These are phyloP conservation scores for Trichoderma lentiforme DNA, from an alignment of 2,329 filamentous ascomycete genomes.

Conservation along the genomic window DNA sequence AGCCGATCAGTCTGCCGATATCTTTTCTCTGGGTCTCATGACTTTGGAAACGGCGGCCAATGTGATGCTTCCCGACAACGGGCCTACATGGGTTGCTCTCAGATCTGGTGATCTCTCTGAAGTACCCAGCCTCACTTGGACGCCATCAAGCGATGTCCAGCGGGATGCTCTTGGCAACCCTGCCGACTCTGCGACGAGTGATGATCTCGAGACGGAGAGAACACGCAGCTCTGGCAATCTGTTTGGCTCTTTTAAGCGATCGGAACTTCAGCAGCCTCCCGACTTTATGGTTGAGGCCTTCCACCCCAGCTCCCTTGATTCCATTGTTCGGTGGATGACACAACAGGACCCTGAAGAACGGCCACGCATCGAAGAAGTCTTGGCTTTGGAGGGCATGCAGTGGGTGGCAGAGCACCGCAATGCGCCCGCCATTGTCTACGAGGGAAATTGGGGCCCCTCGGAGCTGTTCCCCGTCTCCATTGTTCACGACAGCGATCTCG, in stretches of 20 bases:
- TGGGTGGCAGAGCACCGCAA: conserved; percentile 78
- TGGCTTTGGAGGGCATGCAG: conserved; percentile 67
- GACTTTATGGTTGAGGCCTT: conserved; percentile 80
- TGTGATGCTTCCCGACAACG: conserved; percentile 89
- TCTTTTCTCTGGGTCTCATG: conserved; percentile 92
- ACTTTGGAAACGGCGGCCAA: conserved; percentile 94
- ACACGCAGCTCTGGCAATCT: conserved; percentile 34
- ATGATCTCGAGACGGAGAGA: conserved; percentile 33
- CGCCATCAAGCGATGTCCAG: conserved; percentile 64
- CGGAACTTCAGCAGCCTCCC: conserved; percentile 62
- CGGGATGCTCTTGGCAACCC: conserved; percentile 65
- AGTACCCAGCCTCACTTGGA: conserved; percentile 83
- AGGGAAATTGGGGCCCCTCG: conserved; percentile 92
- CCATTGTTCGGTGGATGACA: conserved; percentile 85
- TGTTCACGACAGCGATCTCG: conserved; percentile 46
- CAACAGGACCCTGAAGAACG: conserved; percentile 68
- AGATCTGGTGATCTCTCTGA: conserved; percentile 86
- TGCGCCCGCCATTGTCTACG: conserved; percentile 89
- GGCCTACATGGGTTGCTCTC: conserved; percentile 83
- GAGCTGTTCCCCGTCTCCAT: conserved; percentile 43
- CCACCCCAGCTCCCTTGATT: conserved; percentile 74
- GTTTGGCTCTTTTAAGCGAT: conserved; percentile 47
- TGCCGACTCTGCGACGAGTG: conserved; percentile 37
- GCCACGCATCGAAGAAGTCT: conserved; percentile 70
- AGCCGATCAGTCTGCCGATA: conserved; percentile 86